Conservation (phyloP, 108 stramenopile genomes). For the Cyclostephanos invisitatus region DNA sequence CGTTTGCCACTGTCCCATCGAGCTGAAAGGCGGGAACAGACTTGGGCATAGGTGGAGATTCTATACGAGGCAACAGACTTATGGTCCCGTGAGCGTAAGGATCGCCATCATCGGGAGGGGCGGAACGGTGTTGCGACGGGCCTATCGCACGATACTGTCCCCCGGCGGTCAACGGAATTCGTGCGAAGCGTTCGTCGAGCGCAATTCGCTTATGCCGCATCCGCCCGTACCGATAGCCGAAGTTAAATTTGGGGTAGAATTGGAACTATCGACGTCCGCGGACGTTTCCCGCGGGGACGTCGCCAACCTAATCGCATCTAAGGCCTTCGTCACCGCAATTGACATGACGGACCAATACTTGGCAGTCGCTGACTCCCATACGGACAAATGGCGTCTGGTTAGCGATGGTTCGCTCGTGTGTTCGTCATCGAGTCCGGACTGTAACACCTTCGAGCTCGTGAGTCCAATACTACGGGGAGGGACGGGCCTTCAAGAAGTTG, state of each 20-base stretch:
- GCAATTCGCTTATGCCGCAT: neutral
- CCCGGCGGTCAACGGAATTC: neutral
- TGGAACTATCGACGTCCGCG: slow-evolving; percentile 37
- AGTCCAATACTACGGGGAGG: slow-evolving; percentile 48
- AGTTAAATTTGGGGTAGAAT: slow-evolving; percentile 45
- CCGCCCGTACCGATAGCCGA: slow-evolving; percentile 10
- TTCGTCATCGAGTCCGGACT: slow-evolving; percentile 22
- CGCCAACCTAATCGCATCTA: neutral
- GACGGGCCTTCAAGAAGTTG: slow-evolving; percentile 33
- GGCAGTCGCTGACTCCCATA: neutral
- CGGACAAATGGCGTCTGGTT: slow-evolving; percentile 44
- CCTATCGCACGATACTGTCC: neutral
- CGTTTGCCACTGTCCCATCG: slow-evolving; percentile 25
- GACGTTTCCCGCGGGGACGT: slow-evolving; percentile 1
- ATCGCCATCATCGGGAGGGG: slow-evolving; percentile 45
- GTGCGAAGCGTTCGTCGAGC: slow-evolving; percentile 25
- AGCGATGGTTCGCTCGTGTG: slow-evolving; percentile 40
- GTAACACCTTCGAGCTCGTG: slow-evolving; percentile 55
- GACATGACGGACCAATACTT: neutral
- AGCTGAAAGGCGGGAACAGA: neutral
- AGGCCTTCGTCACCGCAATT: neutral
- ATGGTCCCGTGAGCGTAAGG: slow-evolving; percentile 20
- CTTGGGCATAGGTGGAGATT: slow-evolving; percentile 33
- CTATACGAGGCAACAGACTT: slow-evolving; percentile 35
- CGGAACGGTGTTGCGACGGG: slow-evolving; percentile 17